phyloP scores from a whole-genome alignment of 345 rosid genomes.

The Gossypium mustelinum region DNA sequence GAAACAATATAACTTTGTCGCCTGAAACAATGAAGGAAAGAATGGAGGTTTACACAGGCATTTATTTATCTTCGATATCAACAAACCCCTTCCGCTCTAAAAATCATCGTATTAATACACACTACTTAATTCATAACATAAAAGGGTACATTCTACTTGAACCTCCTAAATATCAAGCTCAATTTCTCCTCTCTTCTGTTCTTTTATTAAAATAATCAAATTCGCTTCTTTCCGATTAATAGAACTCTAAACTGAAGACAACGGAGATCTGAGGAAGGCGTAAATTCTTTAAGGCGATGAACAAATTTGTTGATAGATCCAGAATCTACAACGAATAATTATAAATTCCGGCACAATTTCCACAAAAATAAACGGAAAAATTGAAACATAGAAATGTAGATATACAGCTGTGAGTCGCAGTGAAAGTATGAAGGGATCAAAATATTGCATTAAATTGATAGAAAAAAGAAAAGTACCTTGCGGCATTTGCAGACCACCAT shows the following conservation, averaged over 20 bases:
- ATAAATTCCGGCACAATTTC: not conserved
- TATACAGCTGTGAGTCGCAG: not conserved
- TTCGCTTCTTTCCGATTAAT: not conserved
- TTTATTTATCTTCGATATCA: not conserved
- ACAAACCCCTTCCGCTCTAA: not conserved
- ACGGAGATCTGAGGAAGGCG: not conserved
- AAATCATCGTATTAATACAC: not conserved
- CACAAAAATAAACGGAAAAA: not conserved
- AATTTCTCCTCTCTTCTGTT: not conserved
- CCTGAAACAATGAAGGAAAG: slow-evolving; percentile 44
- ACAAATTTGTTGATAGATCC: slow-evolving; percentile 21
- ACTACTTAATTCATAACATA: not conserved
- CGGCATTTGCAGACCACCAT: slow-evolving; percentile 98
- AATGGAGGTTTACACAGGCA: not conserved
- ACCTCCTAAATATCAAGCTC: not conserved
- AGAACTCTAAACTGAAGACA: not conserved
- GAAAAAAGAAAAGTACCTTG: slow-evolving; percentile 39
- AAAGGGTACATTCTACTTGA: slow-evolving; percentile 10
- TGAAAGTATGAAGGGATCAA: not conserved
- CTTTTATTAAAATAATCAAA: not conserved
- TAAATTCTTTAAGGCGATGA: too few relatives aligned
- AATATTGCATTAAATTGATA: not conserved
- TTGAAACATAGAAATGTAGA: not conserved
- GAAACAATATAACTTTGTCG: slow-evolving; percentile 30
- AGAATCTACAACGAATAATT: slow-evolving; percentile 10